Evolutionary conservation across 331 rosid species (phyloP).

Genomic region (Quercus lobata): DNA sequence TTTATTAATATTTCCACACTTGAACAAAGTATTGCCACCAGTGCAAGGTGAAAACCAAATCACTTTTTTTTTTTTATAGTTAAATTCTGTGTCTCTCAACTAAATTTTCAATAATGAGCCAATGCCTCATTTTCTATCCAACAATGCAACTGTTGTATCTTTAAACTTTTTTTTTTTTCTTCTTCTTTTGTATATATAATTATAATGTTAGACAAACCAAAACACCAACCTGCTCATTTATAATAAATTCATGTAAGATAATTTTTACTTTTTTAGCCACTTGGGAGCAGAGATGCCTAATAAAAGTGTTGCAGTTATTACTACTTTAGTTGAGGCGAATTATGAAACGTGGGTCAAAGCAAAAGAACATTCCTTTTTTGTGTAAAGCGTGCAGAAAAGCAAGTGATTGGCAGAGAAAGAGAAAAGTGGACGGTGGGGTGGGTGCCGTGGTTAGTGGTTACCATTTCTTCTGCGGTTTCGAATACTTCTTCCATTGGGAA

Average conservation of each 20-base stretch:
- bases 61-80: not conserved
- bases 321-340: too few species aligned
- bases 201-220: not conserved
- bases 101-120: not conserved
- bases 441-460: not conserved
- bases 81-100: not conserved
- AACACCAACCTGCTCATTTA: not conserved
- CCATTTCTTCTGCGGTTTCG: slow-evolving; percentile 68
- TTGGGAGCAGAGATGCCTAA: too few species aligned
- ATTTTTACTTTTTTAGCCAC: too few species aligned
- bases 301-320: too few species aligned
- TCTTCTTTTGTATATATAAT: not conserved
- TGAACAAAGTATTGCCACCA: not conserved
- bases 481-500: slow-evolving; percentile 49
- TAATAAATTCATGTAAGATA: too few species aligned
- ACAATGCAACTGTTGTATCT: not conserved
- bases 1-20: too few species aligned
- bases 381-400: not conserved
- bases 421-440: not conserved
- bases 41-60: not conserved
- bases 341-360: not conserved
- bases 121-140: too few species aligned
- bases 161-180: too few species aligned
- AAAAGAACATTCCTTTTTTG: not conserved
- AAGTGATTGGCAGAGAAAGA: not conserved